Evolutionary conservation across 441 rosid species (phyloP), one percentile per base, ranked within the genome.

Genomic region (Bocquillonia castaneifolia): DNA sequence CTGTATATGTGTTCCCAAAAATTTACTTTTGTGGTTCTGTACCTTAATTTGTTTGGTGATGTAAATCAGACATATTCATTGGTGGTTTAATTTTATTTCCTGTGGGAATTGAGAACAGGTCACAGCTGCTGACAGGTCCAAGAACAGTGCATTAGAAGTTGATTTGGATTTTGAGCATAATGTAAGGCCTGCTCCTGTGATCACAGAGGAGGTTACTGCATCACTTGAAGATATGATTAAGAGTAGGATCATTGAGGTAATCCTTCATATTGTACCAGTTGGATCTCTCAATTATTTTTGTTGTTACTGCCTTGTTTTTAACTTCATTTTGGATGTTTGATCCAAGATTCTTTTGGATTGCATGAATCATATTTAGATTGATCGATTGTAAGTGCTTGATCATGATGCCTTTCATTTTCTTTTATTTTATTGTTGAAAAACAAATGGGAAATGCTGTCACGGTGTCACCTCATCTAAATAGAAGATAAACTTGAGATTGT

Each of bases 101-200:
- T 64, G 54, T 57, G 72, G 55, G 32, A 32, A 48, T 57, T 68
- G 15, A 56, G 65, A 59, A 78, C 77, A 91, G 98, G 85, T 89
- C 58, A 86, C 91, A 77, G 98, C 98, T 63, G 78, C 88, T 32
- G 79, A 78, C 78, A 88, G 98, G 83, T 97, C 96, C 34, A 86
- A 76, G 82, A 91, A 91, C 69, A 93, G 98, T 80, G 98, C 97
- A 9, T 71, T 93, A 66, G 97, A 93, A 79, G 97, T 86, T 74
- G 97, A 88, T 83, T 80, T 93, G 74, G 97, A 93, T 77, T 93
- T 91, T 81, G 97, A 91, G 79, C 96, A 88, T 83, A 93, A 93
- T 69, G 88, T 80, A 36, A 84, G 96, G 78, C 99, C 99, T 73
- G 87, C 95, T 59, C 95, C 95, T 59, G 92, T 86, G 51, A 91